phyloP scores from a whole-genome alignment of 2,329 filamentous ascomycete species.

The Penicillium sp. region DNA sequence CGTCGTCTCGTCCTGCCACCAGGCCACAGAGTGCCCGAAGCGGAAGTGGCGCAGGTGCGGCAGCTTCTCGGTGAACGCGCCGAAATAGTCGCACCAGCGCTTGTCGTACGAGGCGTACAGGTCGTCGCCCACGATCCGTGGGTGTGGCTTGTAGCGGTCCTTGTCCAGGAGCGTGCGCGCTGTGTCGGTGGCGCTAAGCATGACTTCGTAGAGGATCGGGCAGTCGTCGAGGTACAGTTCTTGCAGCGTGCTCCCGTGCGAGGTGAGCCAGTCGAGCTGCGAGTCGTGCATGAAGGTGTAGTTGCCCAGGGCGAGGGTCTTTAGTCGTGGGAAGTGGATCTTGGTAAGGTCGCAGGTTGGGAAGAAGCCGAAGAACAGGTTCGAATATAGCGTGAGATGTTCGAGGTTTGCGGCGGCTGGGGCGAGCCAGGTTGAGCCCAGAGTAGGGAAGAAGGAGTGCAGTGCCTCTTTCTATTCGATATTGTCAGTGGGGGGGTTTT shows the following conservation, averaged over 20 bases:
- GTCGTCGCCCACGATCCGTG: not conserved
- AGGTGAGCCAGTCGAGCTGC: slow-evolving; percentile 55
- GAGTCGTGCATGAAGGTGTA: slow-evolving; percentile 52
- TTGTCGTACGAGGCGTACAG: not conserved
- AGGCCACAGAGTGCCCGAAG: slow-evolving; percentile 9
- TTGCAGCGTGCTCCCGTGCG: slow-evolving; percentile 44
- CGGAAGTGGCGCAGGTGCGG: slow-evolving; percentile 27
- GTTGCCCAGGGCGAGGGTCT: slow-evolving; percentile 46
- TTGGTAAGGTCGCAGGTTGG: slow-evolving; percentile 45
- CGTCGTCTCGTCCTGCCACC: too few species aligned
- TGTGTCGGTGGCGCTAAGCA: too few species aligned
- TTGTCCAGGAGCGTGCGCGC: too few species aligned
- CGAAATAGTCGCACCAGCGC: slow-evolving; percentile 23
- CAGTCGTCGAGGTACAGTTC: slow-evolving; percentile 53
- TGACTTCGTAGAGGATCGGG: slow-evolving; percentile 35
- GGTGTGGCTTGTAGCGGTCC: not conserved
- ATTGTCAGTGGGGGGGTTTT: too few species aligned
- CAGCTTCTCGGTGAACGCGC: slow-evolving; percentile 22
- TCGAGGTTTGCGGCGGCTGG: slow-evolving; percentile 23
- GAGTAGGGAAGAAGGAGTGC: slow-evolving; percentile 8
- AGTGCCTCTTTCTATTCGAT: not conserved
- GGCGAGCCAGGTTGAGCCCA: slow-evolving; percentile 16
- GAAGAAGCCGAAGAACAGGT: slow-evolving; percentile 47
- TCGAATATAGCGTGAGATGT: slow-evolving; percentile 46
- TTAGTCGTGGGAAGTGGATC: slow-evolving; percentile 45